These are phyloP conservation scores for Takashimella koratensis DNA, from an alignment of 1,284 basidiomycete genomes.

Conservation along the genomic window DNA sequence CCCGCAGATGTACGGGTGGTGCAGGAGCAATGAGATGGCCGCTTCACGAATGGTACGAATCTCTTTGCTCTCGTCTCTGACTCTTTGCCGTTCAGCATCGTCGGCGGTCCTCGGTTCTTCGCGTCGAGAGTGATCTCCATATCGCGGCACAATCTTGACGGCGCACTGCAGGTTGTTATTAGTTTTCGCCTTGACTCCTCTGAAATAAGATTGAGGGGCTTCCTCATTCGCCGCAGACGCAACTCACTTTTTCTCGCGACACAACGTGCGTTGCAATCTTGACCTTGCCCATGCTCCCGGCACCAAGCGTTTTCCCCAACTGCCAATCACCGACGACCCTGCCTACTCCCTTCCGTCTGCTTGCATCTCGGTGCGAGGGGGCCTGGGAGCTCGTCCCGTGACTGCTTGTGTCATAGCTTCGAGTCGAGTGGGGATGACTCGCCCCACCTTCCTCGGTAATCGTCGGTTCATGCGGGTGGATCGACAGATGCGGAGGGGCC, in stretches of 20 bases:
- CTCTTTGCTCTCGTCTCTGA: slow-evolving; percentile 93
- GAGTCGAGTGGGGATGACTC: not conserved
- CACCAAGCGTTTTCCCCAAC: slow-evolving; percentile 93
- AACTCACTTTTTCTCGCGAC: slow-evolving; percentile 84
- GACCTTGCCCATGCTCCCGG: slow-evolving; percentile 98
- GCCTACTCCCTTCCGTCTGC: not conserved
- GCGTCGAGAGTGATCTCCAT: slow-evolving; percentile 56
- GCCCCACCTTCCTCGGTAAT: slow-evolving; percentile 37
- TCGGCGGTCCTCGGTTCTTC: slow-evolving; percentile 39
- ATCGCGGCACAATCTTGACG: slow-evolving; percentile 93
- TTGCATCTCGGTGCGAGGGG: not conserved
- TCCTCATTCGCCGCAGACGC: no score
- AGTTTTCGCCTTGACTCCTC: not conserved
- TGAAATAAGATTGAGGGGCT: rapidly evolving
- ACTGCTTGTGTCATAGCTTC: not conserved
- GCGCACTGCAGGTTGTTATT: slow-evolving; percentile 72
- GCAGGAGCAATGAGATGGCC: slow-evolving; percentile 84
- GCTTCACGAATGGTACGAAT: slow-evolving; percentile 94
- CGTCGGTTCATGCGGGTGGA: slow-evolving; percentile 34
- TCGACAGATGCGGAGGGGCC: slow-evolving; percentile 16
- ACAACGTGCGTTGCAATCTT: slow-evolving; percentile 88
- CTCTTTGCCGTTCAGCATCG: slow-evolving; percentile 61
- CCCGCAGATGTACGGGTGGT: slow-evolving; percentile 97
- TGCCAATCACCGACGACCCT: slow-evolving; percentile 79
- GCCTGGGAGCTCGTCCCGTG: not conserved